These are phyloP conservation scores for Wallacemonas sp. DNA, from an alignment of 208 protist genomes.

Conservation along the genomic window DNA sequence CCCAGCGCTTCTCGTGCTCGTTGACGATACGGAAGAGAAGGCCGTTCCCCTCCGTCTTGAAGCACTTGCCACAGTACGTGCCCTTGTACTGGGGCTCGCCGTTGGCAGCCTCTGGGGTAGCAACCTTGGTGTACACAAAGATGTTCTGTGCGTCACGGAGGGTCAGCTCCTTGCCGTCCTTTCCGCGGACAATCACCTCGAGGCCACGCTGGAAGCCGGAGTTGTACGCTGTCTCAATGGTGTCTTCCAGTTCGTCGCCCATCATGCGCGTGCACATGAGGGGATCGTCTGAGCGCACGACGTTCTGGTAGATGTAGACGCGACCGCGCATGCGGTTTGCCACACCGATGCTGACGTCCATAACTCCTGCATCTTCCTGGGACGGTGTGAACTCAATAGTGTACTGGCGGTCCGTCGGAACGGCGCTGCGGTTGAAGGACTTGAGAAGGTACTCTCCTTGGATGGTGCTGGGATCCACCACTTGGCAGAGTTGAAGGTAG, in stretches of 20 bases:
- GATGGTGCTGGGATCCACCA: slow-evolving; percentile 35
- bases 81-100: slow-evolving; percentile 56
- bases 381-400: slow-evolving; percentile 31
- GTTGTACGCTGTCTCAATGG: slow-evolving; percentile 50
- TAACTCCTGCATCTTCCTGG: slow-evolving; percentile 11
- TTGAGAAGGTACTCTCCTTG: slow-evolving; percentile 61
- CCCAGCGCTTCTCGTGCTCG: slow-evolving; percentile 67
- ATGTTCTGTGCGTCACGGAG: slow-evolving; percentile 37
- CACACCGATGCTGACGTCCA: slow-evolving; percentile 39
- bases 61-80: slow-evolving; percentile 58
- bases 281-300: slow-evolving; percentile 37
- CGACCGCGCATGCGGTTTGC: slow-evolving; percentile 46
- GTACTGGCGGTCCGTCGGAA: slow-evolving; percentile 35
- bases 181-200: slow-evolving; percentile 20
- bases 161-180: slow-evolving; percentile 31
- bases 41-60: slow-evolving; percentile 63
- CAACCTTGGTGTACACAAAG: slow-evolving; percentile 39
- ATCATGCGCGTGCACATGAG: slow-evolving; percentile 49
- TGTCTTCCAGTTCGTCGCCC: slow-evolving; percentile 38
- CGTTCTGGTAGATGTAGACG: slow-evolving; percentile 37
- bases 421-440: slow-evolving; percentile 35
- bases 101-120: slow-evolving; percentile 20
- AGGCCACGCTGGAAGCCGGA: slow-evolving; percentile 63
- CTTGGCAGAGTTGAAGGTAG: slow-evolving; percentile 42
- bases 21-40: slow-evolving; percentile 79